Evolutionary conservation across 345 rosid genomes (phyloP), one percentile per base, ranked within the genome.

Genomic region (Eucalyptus sp.): DNA sequence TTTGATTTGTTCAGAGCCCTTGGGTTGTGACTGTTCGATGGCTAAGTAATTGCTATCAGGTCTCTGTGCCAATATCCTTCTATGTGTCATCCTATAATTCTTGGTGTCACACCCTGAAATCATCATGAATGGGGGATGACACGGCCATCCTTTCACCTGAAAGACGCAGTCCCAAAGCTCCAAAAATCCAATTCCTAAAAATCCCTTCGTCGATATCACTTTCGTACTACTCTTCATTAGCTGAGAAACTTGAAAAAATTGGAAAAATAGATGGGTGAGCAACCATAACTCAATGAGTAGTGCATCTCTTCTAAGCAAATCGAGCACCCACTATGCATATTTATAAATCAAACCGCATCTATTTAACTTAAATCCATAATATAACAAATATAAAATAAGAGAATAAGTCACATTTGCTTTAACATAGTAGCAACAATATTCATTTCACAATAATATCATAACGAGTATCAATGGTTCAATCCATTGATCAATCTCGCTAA

Each of bases 261-360:
- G 0, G 54, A 51, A 51, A 51, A 51, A 51, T 51, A 51, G 0
- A 16, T 5, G 7, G 1, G 4, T 7, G 54, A 16, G 4, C 4
- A 51, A 51, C 2, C 22, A 51, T 2, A 51, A 0, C 22, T 51
- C 8, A 7, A 1, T 51, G 0, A 51, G 0, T 51, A 51, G 0
- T 33, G 33, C 33, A 33, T 33, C 33, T 33, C 33, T 33, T 33
- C 33, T 33, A 33, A 33, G 33, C 33, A 33, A 33, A 33, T 33
- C 33, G 33, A 33, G 33, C 33, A 33, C 33, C 33, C 33, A 33
- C 33, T 33, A 33, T 33, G 33, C 33, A 33, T 33, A 33, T 33
- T 33, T 33, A 33, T 33, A 33, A 33, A 33, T 33, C 33, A 33
- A 33, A 33, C 33, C 33, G 33, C 33, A 33, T 33, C 33, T 33